These are phyloP conservation scores for Decorospora gaudefroyi DNA, from an alignment of 2,329 filamentous ascomycete genomes.

Conservation along the genomic window DNA sequence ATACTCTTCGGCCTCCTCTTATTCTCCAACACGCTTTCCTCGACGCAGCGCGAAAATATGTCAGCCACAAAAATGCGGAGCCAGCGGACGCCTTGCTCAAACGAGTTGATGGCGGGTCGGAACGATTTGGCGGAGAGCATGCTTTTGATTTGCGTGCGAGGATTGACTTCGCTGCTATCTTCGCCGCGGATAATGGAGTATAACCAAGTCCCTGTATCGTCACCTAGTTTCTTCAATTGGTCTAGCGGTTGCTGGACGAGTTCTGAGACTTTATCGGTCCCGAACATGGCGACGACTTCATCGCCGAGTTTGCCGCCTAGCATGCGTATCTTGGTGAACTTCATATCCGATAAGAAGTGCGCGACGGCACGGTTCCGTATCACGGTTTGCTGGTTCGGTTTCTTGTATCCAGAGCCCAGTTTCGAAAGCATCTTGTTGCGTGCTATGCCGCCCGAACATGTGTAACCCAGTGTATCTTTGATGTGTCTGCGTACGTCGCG, in stretches of 20 bases:
- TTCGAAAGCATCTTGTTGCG: slow-evolving; percentile 96
- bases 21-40: slow-evolving; percentile 87
- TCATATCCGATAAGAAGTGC: slow-evolving; percentile 80
- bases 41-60: slow-evolving; percentile 84
- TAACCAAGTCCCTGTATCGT: slow-evolving; percentile 84
- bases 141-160: slow-evolving; percentile 90
- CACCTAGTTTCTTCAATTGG: slow-evolving; percentile 75
- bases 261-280: slow-evolving; percentile 77
- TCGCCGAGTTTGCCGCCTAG: slow-evolving; percentile 95
- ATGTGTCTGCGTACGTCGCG: slow-evolving; percentile 72
- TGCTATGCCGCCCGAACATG: slow-evolving; percentile 86
- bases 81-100: slow-evolving; percentile 82
- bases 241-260: slow-evolving; percentile 73
- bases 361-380: slow-evolving; percentile 81
- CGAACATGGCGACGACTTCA: slow-evolving; percentile 78
- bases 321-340: slow-evolving; percentile 93
- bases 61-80: slow-evolving; percentile 89
- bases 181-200: slow-evolving; percentile 83
- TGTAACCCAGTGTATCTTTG: slow-evolving; percentile 75
- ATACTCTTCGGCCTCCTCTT: slow-evolving; percentile 84
- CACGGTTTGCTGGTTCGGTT: slow-evolving; percentile 94
- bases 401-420: slow-evolving; percentile 86
- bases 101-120: slow-evolving; percentile 75
- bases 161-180: slow-evolving; percentile 85
- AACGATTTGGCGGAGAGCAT: slow-evolving; percentile 98